Conservation (phyloP, 148 eudicot genomes). For the Fagopyrum homotropicum region DNA sequence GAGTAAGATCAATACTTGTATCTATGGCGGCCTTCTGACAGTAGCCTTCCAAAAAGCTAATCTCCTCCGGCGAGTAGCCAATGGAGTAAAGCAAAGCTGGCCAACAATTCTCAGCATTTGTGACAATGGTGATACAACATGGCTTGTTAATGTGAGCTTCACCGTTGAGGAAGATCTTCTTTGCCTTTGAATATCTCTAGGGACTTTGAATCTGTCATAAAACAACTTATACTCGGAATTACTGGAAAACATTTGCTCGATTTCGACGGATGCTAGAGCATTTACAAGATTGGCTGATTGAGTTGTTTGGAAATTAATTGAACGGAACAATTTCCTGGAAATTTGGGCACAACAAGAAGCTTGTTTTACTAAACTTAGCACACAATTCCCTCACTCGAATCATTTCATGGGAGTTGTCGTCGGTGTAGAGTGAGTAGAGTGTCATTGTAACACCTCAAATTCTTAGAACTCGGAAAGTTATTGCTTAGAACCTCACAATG, state of each 20-base stretch:
- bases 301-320: conserved; percentile 57
- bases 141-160: conserved; percentile 31
- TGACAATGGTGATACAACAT: conserved; percentile 40
- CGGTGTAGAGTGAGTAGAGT: conserved; percentile 60
- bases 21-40: conserved; percentile 26
- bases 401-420: conserved; percentile 96
- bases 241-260: conserved; percentile 66
- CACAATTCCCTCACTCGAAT: conserved; percentile 65
- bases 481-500: no score
- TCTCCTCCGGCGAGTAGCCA: conserved; percentile 39
- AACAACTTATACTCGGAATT: conserved; percentile 41
- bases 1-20: neutral
- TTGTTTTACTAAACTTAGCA: conserved; percentile 43
- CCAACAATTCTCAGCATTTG: conserved; percentile 39
- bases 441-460: neutral
- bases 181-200: conserved; percentile 14
- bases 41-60: conserved; percentile 40
- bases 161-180: conserved; percentile 33
- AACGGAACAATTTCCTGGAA: conserved; percentile 80
- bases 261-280: conserved; percentile 55
- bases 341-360: conserved; percentile 67
- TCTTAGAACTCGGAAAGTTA: no score
- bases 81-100: conserved; percentile 42
- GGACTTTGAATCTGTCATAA: conserved; percentile 53
- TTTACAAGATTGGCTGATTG: conserved; percentile 58